Conservation (phyloP, 2,329 filamentous ascomycete species). For the Cercospora canescens region DNA sequence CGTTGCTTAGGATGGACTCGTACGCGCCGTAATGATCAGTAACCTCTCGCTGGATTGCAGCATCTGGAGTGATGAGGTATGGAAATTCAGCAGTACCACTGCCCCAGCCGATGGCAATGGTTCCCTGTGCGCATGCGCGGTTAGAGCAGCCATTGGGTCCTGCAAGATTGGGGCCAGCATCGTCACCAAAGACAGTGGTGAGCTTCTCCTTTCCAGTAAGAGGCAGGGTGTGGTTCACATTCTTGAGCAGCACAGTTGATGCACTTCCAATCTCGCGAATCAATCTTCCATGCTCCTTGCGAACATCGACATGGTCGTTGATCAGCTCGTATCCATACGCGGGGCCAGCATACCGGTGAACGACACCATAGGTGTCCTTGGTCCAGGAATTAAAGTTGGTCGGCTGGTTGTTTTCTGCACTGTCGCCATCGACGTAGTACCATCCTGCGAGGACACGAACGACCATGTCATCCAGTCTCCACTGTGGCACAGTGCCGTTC, state of each 20-base stretch:
- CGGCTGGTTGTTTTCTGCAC: conserved; percentile 51
- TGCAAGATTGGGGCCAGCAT: conserved; percentile 70
- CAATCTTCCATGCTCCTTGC: conserved; percentile 66
- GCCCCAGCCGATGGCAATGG: conserved; percentile 67
- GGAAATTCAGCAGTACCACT: conserved; percentile 62
- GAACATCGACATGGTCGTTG: conserved; percentile 82
- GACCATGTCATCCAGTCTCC: conserved; percentile 37
- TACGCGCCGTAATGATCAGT: conserved; percentile 64
- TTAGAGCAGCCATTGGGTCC: conserved; percentile 80
- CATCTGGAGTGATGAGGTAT: conserved; percentile 59
- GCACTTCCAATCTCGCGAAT: conserved; percentile 77
- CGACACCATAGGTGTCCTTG: conserved; percentile 67
- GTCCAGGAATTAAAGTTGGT: conserved; percentile 88
- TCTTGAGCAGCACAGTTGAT: conserved; percentile 70
- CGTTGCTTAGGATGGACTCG: conserved; percentile 59
- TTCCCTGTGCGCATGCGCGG: conserved; percentile 61
- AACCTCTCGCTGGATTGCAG: conserved; percentile 68
- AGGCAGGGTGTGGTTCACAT: conserved; percentile 56
- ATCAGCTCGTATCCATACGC: conserved; percentile 64
- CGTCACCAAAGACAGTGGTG: conserved; percentile 76
- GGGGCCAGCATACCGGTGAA: conserved; percentile 58
- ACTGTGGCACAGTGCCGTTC: conserved; percentile 33
- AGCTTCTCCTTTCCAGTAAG: conserved; percentile 66
- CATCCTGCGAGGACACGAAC: conserved; percentile 33
- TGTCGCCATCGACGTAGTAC: conserved; percentile 58